A percentile compares a stretch with the other conserved stretches of the same genome.
These are phyloP conservation scores for Lichtheimia hyalospora DNA, from an alignment of 371 early-diverging fungal genomes.

Conservation along the genomic window DNA sequence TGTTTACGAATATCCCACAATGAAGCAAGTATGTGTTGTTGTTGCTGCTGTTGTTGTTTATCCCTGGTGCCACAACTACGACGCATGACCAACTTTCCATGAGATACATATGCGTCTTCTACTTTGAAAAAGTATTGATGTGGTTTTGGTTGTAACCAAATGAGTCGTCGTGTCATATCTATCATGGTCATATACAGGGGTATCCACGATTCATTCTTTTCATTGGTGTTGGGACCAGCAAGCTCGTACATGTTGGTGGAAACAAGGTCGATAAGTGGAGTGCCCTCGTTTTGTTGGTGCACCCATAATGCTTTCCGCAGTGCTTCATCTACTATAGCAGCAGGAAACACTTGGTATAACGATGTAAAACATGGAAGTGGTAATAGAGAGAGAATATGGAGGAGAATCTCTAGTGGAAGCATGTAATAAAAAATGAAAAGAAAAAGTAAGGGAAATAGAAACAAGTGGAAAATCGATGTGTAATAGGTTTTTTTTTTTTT, in stretches of 20 bases:
- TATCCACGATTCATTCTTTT: conserved; percentile 34
- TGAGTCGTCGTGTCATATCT: conserved; percentile 22
- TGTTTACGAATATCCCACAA: conserved; percentile 27
- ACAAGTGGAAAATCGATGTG: not conserved
- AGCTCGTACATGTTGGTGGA: conserved; percentile 52
- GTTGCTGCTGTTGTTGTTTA: not conserved
- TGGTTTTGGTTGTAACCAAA: conserved; percentile 40
- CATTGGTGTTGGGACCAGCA: conserved; percentile 10
- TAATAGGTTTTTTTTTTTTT: not conserved
- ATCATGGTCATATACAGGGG: conserved; percentile 24
- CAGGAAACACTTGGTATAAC: conserved; percentile 32
- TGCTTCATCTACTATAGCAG: conserved; percentile 31
- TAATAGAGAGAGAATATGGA: conserved; percentile 33
- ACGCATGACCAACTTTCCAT: conserved; percentile 42
- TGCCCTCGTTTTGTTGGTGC: not conserved
- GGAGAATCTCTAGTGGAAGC: conserved; percentile 36
- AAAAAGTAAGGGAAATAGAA: conserved; percentile 14
- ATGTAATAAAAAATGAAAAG: conserved; percentile 22
- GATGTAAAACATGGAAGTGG: conserved; percentile 21
- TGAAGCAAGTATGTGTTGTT: conserved; percentile 6
- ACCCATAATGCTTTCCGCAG: conserved; percentile 24
- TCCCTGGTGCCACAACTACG: not conserved
- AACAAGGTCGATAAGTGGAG: conserved; percentile 29
- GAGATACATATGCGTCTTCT: conserved; percentile 49
- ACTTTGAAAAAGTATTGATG: conserved; percentile 37